These are phyloP conservation scores for Marvania coccoides DNA, from an alignment of 139 green algal genomes.

Conservation along the genomic window DNA sequence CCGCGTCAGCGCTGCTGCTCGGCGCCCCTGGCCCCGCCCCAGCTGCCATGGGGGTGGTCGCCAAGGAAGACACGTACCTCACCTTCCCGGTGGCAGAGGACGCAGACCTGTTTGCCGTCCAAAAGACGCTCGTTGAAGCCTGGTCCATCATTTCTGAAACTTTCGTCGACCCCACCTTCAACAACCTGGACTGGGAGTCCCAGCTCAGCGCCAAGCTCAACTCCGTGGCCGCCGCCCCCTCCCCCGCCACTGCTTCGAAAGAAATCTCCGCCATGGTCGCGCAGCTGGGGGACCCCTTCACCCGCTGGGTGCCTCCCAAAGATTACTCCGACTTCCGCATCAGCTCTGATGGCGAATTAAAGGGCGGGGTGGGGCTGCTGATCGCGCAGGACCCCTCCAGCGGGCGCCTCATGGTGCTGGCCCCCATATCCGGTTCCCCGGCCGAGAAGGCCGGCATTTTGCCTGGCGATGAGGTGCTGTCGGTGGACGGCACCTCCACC, in stretches of 20 bases:
- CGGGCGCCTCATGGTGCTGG: conserved; percentile 65
- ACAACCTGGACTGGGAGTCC: conserved; percentile 42
- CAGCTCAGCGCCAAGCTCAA: background rate
- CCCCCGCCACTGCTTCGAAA: conserved; percentile 25
- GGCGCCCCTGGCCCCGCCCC: background rate
- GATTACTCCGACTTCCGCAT: conserved; percentile 81
- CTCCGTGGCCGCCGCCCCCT: background rate
- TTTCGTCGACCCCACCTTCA: conserved; percentile 68
- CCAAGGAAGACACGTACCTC: background rate
- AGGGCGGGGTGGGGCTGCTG: conserved; percentile 84
- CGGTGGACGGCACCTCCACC: conserved; percentile 51
- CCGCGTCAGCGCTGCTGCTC: background rate
- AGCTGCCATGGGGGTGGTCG: background rate
- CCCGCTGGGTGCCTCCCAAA: conserved; percentile 67
- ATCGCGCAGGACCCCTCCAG: conserved; percentile 62
- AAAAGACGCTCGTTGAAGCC: conserved; percentile 74
- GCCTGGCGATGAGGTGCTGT: conserved; percentile 73
- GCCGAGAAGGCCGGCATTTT: conserved; percentile 76
- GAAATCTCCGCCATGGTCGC: conserved; percentile 67
- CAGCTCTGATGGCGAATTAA: conserved; percentile 75
- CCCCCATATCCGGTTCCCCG: conserved; percentile 76
- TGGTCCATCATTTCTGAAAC: conserved; percentile 70
- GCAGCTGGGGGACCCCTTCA: conserved; percentile 89
- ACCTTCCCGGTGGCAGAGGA: conserved; percentile 52
- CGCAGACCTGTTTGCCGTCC: conserved; percentile 56